Conservation (phyloP, 208 protist genomes). For the Crithidia acanthocephali region DNA sequence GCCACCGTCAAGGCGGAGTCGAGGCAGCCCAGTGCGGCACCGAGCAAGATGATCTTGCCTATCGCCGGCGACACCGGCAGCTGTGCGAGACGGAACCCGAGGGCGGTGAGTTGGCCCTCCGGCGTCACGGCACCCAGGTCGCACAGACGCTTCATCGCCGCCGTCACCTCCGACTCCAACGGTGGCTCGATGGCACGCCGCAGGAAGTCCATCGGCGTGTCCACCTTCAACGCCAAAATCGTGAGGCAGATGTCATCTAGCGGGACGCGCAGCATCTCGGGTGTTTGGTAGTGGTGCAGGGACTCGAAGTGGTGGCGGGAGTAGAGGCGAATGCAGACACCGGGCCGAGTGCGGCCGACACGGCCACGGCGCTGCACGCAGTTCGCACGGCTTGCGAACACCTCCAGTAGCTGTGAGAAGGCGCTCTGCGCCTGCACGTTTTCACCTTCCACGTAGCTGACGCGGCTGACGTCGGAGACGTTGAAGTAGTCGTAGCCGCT, state of each 20-base stretch:
- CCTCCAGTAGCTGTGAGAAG: slow-evolving; percentile 69
- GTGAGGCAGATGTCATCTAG: slow-evolving; percentile 94
- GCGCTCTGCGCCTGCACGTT: slow-evolving; percentile 5
- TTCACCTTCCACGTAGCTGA: neutral
- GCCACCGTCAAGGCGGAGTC: slow-evolving; percentile 96
- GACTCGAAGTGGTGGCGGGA: slow-evolving; percentile 77
- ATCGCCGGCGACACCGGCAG: slow-evolving; percentile 79
- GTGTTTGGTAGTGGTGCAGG: slow-evolving; percentile 90
- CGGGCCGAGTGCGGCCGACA: slow-evolving; percentile 93
- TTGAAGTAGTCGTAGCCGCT: slow-evolving; percentile 38
- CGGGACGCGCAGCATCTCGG: slow-evolving; percentile 95
- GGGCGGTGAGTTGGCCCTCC: slow-evolving; percentile 81
- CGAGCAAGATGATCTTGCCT: slow-evolving; percentile 94
- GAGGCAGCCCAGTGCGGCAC: slow-evolving; percentile 90
- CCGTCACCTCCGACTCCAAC: slow-evolving; percentile 46
- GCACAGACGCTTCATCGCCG: slow-evolving; percentile 70
- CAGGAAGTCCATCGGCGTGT: slow-evolving; percentile 77
- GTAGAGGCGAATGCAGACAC: slow-evolving; percentile 95
- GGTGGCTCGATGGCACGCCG: slow-evolving; percentile 80
- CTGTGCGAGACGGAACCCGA: slow-evolving; percentile 78
- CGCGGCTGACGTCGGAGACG: slow-evolving; percentile 1
- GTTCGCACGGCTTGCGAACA: slow-evolving; percentile 88
- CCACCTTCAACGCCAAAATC: slow-evolving; percentile 68
- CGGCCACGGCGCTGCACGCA: slow-evolving; percentile 94
- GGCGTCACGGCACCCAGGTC: slow-evolving; percentile 82